Percentiles rank a stretch among this genome's conserved stretches.
These are phyloP conservation scores for Plasmodium vivax DNA, from an alignment of 169 alveolate species.

Conservation along the genomic window DNA sequence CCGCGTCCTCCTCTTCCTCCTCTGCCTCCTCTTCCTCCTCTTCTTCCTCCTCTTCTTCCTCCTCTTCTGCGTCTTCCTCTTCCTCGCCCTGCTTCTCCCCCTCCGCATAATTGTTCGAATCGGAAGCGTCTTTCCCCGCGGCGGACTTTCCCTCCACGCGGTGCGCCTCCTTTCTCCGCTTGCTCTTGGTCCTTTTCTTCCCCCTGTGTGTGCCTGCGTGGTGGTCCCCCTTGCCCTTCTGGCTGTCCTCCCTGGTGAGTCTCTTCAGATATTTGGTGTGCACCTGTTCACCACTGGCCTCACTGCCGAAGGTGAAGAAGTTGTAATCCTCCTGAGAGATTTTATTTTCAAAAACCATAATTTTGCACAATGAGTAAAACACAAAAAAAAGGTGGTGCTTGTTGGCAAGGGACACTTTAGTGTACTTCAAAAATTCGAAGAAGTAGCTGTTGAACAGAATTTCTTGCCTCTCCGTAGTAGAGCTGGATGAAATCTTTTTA, in stretches of 20 bases:
- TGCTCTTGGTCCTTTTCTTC: neutral
- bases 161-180: neutral
- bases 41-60: slow-evolving; percentile 23
- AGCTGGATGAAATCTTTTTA: slow-evolving; percentile 16
- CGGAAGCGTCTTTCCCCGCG: neutral
- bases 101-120: slow-evolving; percentile 3
- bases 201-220: neutral
- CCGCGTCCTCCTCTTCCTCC: neutral
- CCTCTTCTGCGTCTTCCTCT: slow-evolving; percentile 5
- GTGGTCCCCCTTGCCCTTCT: neutral
- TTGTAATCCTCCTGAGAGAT: slow-evolving; percentile 65
- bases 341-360: slow-evolving; percentile 71
- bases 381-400: slow-evolving; percentile 70
- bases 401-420: slow-evolving; percentile 58
- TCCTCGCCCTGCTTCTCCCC: slow-evolving; percentile 7
- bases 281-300: neutral
- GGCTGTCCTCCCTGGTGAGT: neutral
- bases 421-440: slow-evolving; percentile 68
- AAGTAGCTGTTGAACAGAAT: slow-evolving; percentile 37
- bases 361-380: slow-evolving; percentile 49
- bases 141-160: neutral
- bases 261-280: slow-evolving; percentile 70
- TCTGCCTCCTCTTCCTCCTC: neutral
- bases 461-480: slow-evolving; percentile 61
- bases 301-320: slow-evolving; percentile 51